Evolutionary conservation across 1,139 yeast genomes (phyloP).

Genomic region (Debaryomyces udenii): DNA sequence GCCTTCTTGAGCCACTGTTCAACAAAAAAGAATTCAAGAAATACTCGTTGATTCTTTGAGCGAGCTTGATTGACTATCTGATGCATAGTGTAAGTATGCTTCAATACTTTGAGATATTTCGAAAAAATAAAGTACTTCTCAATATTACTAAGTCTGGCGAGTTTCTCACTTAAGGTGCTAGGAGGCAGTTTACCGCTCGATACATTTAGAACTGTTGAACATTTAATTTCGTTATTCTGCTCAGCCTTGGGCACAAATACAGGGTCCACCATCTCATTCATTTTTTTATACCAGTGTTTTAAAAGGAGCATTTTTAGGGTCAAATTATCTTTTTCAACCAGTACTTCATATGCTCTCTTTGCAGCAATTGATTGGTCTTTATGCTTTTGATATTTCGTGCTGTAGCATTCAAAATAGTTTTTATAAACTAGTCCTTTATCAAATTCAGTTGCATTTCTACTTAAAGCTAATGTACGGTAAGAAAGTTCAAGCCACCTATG

Average conservation of each 20-base stretch:
- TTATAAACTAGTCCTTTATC: neutral
- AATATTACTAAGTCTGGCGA: constrained; percentile 13
- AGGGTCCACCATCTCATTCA: constrained; percentile 12
- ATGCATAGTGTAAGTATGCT: constrained; percentile 11
- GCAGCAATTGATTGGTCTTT: neutral
- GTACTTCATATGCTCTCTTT: neutral
- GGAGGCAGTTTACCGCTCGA: neutral
- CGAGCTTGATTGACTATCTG: constrained; percentile 12
- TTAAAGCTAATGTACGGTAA: neutral
- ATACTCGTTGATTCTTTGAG: constrained; percentile 10
- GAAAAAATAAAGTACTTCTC: constrained; percentile 15
- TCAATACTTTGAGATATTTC: constrained; percentile 23
- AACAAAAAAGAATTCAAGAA: constrained; percentile 18
- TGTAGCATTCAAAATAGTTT: neutral
- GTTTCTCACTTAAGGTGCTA: constrained; percentile 16
- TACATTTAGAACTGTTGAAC: neutral
- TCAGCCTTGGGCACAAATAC: neutral
- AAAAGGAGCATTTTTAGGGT: constrained; percentile 7
- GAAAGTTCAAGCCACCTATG: neutral
- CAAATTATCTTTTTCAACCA: neutral
- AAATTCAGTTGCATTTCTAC: neutral
- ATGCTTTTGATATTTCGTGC: neutral
- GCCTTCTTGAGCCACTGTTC: constrained; percentile 21
- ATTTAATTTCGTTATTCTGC: neutral
- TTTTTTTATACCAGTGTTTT: constrained; percentile 14